A percentile compares a stretch with the other conserved stretches of the same genome.
Evolutionary conservation across 441 rosid genomes (phyloP).

Genomic region (Flueggea neowawraea): DNA sequence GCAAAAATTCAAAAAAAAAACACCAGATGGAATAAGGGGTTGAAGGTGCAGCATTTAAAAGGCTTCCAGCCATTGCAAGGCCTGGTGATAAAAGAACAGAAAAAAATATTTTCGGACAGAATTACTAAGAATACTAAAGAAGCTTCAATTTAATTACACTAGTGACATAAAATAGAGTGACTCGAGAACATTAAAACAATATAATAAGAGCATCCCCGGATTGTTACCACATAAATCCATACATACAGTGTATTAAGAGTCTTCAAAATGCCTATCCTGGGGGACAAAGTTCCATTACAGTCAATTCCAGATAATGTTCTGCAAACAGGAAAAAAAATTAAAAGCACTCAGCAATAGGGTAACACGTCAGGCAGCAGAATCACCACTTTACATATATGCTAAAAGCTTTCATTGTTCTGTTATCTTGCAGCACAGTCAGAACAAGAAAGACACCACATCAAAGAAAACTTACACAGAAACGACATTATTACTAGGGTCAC

Average conservation of each 20-base stretch:
- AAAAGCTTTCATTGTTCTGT: not conserved
- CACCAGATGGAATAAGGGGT: no score
- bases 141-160: no score
- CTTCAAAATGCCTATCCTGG: conserved; percentile 51
- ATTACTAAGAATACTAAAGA: no score
- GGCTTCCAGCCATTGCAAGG: no score
- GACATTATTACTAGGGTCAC: conserved; percentile 52
- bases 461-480: conserved; percentile 66
- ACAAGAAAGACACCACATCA: conserved; percentile 5
- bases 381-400: conserved; percentile 4
- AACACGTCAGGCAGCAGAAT: conserved; percentile 10
- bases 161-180: no score
- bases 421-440: not conserved
- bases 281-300: conserved; percentile 63
- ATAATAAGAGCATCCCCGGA: not conserved
- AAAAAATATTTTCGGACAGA: no score
- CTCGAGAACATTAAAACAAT: not conserved
- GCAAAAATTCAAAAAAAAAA: no score
- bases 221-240: conserved; percentile 1
- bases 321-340: conserved; percentile 10
- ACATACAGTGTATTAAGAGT: conserved; percentile 29
- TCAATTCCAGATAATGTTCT: conserved; percentile 68
- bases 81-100: no score
- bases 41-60: no score
- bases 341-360: conserved; percentile 1